Conservation (phyloP, 345 rosid genomes). For the Gossypioides kirkii region DNA sequence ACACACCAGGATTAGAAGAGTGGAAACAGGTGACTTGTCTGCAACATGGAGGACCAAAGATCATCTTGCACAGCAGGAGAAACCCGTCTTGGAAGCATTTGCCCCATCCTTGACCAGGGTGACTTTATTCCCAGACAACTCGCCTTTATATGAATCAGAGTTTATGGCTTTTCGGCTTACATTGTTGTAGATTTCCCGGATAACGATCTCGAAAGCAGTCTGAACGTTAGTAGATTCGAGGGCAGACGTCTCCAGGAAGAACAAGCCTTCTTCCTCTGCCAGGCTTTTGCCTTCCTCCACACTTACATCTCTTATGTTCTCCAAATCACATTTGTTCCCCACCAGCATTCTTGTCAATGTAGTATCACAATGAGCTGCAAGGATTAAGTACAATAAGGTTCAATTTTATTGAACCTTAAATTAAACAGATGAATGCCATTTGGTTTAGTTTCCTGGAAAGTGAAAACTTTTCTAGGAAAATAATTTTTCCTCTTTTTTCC, state of each 20-base stretch:
- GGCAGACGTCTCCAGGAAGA: conserved; percentile 97
- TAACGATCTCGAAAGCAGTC: conserved; percentile 82
- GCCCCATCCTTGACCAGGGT: conserved; percentile 42
- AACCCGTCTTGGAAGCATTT: conserved; percentile 28
- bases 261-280: conserved; percentile 73
- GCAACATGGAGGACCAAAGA: neutral
- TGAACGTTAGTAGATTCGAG: conserved; percentile 78
- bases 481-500: no score
- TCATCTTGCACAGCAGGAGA: conserved; percentile 49
- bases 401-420: no score
- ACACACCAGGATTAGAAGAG: neutral
- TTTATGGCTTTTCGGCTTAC: conserved; percentile 58
- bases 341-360: conserved; percentile 77
- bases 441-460: neutral
- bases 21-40: neutral
- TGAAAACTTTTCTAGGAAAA: neutral
- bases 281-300: conserved; percentile 69
- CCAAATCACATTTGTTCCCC: conserved; percentile 89
- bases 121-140: conserved; percentile 58
- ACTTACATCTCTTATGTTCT: conserved; percentile 65
- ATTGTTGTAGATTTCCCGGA: conserved; percentile 73
- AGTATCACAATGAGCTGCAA: conserved; percentile 80
- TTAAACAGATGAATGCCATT: neutral
- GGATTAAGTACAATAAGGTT: neutral
- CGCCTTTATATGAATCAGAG: conserved; percentile 51